Base-by-base conservation (phyloP, 2,329 filamentous ascomycete genomes). In the Sclerotinia sclerotiorum region DNA sequence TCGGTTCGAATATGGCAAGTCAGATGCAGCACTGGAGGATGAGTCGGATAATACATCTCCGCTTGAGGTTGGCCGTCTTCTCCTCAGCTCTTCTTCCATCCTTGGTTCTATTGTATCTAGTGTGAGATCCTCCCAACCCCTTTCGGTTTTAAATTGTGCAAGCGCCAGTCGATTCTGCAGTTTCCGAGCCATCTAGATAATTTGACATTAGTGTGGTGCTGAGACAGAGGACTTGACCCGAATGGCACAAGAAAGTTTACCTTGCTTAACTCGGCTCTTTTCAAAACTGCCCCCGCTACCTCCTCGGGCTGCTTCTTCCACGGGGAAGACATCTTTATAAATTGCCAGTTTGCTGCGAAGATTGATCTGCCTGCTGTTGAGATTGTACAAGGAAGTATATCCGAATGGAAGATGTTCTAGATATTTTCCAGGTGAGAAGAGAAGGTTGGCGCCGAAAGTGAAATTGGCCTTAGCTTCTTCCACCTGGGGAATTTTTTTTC, bases 121-220 rank as follows among this genome's bases (percentile, higher is more conserved):
- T 71, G 90, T 92, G 78, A 97, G 86, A 79, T 95, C 92, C 80
- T 97, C 91, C 89, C 93, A 96, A 78, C 94, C 94, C 82, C 97
- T 91, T 81, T 96, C 93, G 74, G 95, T 93, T 82, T 98, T 98
- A 86, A 97, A 95, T 80, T 96, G 95, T 78, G 95, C 95, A 72
- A 98, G 88, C 69, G 95, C 94, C 70, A 99, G 88, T 72, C 94
- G 92, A 82, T 97, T 93, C 82, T 98, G 93, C 67, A 99, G 84
- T 77, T 91, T 91, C 78, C 94, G 87, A 75, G 94, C 95, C 83
- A 99, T 97, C 95, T 98, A 78, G 67, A 65, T 56, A n/a, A 39
- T 42, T n/a, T 54, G 60, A 39, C 8, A 32, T 75, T 72, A 74
- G 70, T 62, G 70, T 68, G 65, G 68, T 64, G 67, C 29, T 55